A percentile compares a stretch with the other conserved stretches of the same genome.
Conservation (phyloP, 208 protist species). For the Porcisia deanei region DNA sequence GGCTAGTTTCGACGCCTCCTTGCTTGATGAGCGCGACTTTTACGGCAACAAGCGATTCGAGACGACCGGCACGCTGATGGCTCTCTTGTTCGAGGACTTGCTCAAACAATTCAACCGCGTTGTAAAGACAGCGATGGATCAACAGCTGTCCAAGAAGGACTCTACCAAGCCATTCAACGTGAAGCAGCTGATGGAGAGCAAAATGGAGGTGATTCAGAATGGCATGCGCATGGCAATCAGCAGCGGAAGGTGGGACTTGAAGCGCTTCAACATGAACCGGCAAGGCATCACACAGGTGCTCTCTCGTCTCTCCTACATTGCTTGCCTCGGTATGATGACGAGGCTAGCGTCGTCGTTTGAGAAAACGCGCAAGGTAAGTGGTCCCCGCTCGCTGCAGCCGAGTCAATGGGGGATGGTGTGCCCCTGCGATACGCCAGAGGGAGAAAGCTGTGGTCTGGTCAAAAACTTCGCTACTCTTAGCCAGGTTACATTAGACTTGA, state of each 20-base stretch:
- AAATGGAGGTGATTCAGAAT: slow-evolving; percentile 96
- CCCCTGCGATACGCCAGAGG: slow-evolving; percentile 99
- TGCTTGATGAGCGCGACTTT: slow-evolving; percentile 99
- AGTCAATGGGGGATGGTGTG: slow-evolving; percentile 99
- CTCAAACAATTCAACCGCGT: slow-evolving; percentile 98
- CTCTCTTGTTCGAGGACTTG: slow-evolving; percentile 98
- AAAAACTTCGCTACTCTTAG: slow-evolving; percentile 99
- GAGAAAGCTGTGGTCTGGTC: slow-evolving; percentile 98
- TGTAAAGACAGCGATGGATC: slow-evolving; percentile 93
- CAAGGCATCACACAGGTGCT: slow-evolving; percentile 97
- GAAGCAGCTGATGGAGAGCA: slow-evolving; percentile 92
- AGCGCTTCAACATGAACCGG: slow-evolving; percentile 98
- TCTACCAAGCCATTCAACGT: slow-evolving; percentile 92
- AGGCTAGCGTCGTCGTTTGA: slow-evolving; percentile 99
- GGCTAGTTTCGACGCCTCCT: slow-evolving; percentile 82
- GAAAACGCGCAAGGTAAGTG: slow-evolving; percentile 98
- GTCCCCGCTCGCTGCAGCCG: slow-evolving; percentile 95
- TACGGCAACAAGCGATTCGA: slow-evolving; percentile 99
- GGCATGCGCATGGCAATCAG: slow-evolving; percentile 97
- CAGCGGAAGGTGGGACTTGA: slow-evolving; percentile 96
- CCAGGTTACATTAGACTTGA: slow-evolving; percentile 98
- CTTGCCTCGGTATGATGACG: slow-evolving; percentile 99
- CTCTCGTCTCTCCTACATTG: slow-evolving; percentile 98
- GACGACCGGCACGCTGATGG: slow-evolving; percentile 97
- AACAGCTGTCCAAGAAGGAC: slow-evolving; percentile 90